Conservation (phyloP, 768 basidiomycete genomes). For the Auricularia sp. region DNA sequence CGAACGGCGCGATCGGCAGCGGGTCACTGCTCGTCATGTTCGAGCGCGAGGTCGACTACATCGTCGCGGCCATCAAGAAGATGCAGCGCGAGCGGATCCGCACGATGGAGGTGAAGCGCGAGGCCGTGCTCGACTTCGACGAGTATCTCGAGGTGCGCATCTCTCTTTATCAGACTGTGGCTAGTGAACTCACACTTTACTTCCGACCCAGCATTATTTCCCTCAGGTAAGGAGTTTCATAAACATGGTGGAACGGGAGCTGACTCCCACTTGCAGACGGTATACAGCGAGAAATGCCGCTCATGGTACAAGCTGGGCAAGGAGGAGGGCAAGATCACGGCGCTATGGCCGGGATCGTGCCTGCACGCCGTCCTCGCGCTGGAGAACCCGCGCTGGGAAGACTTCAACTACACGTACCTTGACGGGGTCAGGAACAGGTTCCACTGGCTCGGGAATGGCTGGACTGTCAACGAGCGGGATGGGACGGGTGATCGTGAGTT, state of each 20-base stretch:
- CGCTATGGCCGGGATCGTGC: constrained; percentile 51
- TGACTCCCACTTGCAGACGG: constrained; percentile 29
- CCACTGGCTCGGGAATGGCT: constrained; percentile 53
- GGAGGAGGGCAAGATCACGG: constrained; percentile 46
- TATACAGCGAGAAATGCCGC: constrained; percentile 45
- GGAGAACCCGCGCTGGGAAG: constrained; percentile 53
- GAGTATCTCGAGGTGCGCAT: constrained; percentile 41
- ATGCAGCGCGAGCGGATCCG: constrained; percentile 52
- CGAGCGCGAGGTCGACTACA: constrained; percentile 49
- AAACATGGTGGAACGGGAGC: too few relatives aligned
- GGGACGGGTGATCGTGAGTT: constrained; percentile 27
- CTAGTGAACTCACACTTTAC: too few relatives aligned
- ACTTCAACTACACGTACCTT: constrained; percentile 41
- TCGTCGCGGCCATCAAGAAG: constrained; percentile 43
- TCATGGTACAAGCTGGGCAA: constrained; percentile 59
- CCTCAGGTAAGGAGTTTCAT: too few relatives aligned
- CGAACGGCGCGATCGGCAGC: constrained; percentile 44
- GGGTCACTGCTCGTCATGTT: constrained; percentile 46
- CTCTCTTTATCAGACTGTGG: not conserved
- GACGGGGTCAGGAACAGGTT: constrained; percentile 38
- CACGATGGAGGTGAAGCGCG: constrained; percentile 47
- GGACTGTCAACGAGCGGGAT: constrained; percentile 41
- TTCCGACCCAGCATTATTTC: too few relatives aligned
- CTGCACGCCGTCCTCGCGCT: constrained; percentile 41
- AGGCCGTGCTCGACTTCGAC: constrained; percentile 54